Evolutionary conservation across 176 grass and related monocot genomes (phyloP), one percentile per base, ranked within the genome.

Genomic region (Saccharum spontaneum): DNA sequence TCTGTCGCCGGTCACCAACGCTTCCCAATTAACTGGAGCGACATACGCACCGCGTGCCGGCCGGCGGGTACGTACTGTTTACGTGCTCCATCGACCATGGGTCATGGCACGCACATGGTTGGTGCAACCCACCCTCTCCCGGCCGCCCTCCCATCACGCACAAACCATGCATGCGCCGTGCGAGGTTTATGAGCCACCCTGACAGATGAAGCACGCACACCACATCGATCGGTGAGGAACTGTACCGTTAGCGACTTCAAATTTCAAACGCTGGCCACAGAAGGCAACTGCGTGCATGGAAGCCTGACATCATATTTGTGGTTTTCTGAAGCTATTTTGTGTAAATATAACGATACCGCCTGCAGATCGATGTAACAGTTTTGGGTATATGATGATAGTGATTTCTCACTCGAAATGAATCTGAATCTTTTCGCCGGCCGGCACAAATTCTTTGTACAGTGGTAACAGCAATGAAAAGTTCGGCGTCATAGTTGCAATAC

Each of bases 171-270:
- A 67, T 79, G 83, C 73, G 10, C 84, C 75, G 67, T 90, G 84
- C 73, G 26, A 73, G 69, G 67, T 67, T 90, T 79, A 79, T 78
- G 73, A 86, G 59, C 73, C 84, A 83, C 67, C 84, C 37, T 60
- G 59, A 83, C 79, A 78, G 88, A 86, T 86, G 79, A 83, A 90
- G 84, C 88, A 82, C 88, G 83, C 88, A 83, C 88, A 90, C 74
- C 67, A 86, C 84, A 83, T 83, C 18, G 50, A 82, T 81, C 17
- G 55, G 57, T 86, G 67, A 86, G 31, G 73, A 67, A 72, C 46
- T 41, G 39, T 14, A 48, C 76, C 81, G 76, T 36, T 52, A 31
- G 67, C 17, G 11, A 7, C 11, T 70, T 28, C 79, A 40, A 81
- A 81, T 55, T 69, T 87, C 71, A 60, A 28, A 38, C 28, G 57